Evolutionary conservation across 345 rosid species (phyloP).

Genomic region (Sisymbrium altissimum): DNA sequence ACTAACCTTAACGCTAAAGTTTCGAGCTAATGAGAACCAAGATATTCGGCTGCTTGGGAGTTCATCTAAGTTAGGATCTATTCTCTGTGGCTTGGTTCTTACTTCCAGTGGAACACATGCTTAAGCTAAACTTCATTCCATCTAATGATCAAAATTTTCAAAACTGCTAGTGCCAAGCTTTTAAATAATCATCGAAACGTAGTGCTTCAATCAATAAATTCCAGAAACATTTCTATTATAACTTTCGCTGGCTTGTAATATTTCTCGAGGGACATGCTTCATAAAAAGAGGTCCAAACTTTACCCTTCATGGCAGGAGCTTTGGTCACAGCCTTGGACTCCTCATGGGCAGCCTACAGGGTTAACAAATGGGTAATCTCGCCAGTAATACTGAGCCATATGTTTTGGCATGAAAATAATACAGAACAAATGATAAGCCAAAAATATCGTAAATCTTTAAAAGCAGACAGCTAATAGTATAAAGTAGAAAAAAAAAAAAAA

Average conservation of each 20-base stretch:
- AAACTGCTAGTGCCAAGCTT: neutral
- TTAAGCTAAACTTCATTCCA: neutral
- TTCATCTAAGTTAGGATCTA: too few species aligned
- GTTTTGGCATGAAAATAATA: neutral
- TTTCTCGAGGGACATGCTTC: neutral
- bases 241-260: neutral
- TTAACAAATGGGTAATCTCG: neutral
- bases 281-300: neutral
- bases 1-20: neutral
- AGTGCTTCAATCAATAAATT: neutral
- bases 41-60: too few species aligned
- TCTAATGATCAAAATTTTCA: neutral
- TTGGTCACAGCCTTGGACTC: constrained; percentile 91
- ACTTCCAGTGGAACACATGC: neutral
- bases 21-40: neutral
- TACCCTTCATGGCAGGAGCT: constrained; percentile 94
- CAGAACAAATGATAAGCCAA: constrained; percentile 4
- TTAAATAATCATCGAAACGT: neutral
- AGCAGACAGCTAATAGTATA: neutral
- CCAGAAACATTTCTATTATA: neutral
- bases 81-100: neutral
- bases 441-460: neutral
- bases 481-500: neutral
- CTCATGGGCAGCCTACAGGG: constrained; percentile 83
- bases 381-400: neutral